A percentile compares a stretch with the other conserved stretches of the same genome.
phyloP scores from a whole-genome alignment of 805 yeast genomes.

The Wickerhamiella azymoides region DNA sequence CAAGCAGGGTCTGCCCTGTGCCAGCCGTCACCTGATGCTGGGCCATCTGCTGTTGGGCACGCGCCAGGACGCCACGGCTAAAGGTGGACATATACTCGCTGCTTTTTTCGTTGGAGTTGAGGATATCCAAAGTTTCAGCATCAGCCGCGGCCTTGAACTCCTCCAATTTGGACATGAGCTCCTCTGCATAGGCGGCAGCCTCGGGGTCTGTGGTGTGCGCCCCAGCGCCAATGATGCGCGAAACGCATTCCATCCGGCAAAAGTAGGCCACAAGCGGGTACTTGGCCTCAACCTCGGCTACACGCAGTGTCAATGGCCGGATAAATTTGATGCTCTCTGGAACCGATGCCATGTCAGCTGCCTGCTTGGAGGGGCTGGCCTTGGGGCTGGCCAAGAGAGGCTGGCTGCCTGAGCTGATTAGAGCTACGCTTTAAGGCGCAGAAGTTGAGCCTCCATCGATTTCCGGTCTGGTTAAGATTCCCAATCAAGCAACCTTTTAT shows the following conservation, averaged over 20 bases:
- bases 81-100: slow-evolving; percentile 43
- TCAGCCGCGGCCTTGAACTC: slow-evolving; percentile 28
- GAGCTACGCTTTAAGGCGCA: too few relatives aligned
- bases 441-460: too few relatives aligned
- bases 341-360: slow-evolving; percentile 1
- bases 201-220: slow-evolving; percentile 44
- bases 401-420: too few relatives aligned
- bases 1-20: slow-evolving; percentile 40
- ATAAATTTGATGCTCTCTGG: slow-evolving; percentile 20
- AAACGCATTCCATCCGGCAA: slow-evolving; percentile 59
- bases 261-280: slow-evolving; percentile 64
- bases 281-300: slow-evolving; percentile 40
- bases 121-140: slow-evolving; percentile 30
- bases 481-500: too few relatives aligned
- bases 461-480: too few relatives aligned
- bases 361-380: too few relatives aligned
- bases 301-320: slow-evolving; percentile 27
- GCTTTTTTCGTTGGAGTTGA: slow-evolving; percentile 48
- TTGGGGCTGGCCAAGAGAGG: too few relatives aligned
- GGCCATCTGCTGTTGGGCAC: slow-evolving; percentile 36
- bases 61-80: slow-evolving; percentile 43
- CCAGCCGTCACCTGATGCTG: slow-evolving; percentile 30
- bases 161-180: slow-evolving; percentile 61
- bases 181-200: slow-evolving; percentile 45
- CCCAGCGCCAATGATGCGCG: slow-evolving; percentile 46